Percentiles rank a stretch among this genome's conserved stretches.
Conservation (phyloP, 2,329 filamentous ascomycete species). For the Pestalotiopsis sp. region DNA sequence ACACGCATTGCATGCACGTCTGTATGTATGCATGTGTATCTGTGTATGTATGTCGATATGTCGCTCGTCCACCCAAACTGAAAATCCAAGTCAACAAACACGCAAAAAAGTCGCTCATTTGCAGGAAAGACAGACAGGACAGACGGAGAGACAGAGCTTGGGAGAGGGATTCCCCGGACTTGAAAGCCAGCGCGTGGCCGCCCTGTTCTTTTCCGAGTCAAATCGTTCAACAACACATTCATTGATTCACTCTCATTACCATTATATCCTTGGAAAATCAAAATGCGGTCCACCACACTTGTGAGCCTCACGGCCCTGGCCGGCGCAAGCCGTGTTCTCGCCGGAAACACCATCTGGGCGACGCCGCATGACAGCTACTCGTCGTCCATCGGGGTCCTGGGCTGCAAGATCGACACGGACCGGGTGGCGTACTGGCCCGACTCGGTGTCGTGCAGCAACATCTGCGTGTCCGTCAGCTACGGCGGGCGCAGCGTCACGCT, state of each 20-base stretch:
- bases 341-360: slow-evolving; percentile 34
- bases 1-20: neutral
- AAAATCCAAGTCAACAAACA: too few species aligned
- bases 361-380: slow-evolving; percentile 60
- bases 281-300: neutral
- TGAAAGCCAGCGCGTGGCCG: neutral
- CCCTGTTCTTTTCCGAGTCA: neutral
- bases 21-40: neutral
- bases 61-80: neutral
- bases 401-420: slow-evolving; percentile 62
- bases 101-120: neutral
- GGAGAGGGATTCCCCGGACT: neutral
- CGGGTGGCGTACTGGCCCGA: slow-evolving; percentile 62
- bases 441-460: slow-evolving; percentile 52
- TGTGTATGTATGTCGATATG: neutral
- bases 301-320: neutral
- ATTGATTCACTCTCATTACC: neutral
- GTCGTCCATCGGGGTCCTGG: slow-evolving; percentile 57
- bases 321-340: neutral
- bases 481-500: slow-evolving; percentile 54
- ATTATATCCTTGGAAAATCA: neutral
- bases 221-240: neutral
- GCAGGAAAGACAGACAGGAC: too few species aligned
- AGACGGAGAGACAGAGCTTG: neutral
- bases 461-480: slow-evolving; percentile 56